These are phyloP conservation scores for Withania somnifera DNA, from an alignment of 305 asterid species.

Conservation along the genomic window DNA sequence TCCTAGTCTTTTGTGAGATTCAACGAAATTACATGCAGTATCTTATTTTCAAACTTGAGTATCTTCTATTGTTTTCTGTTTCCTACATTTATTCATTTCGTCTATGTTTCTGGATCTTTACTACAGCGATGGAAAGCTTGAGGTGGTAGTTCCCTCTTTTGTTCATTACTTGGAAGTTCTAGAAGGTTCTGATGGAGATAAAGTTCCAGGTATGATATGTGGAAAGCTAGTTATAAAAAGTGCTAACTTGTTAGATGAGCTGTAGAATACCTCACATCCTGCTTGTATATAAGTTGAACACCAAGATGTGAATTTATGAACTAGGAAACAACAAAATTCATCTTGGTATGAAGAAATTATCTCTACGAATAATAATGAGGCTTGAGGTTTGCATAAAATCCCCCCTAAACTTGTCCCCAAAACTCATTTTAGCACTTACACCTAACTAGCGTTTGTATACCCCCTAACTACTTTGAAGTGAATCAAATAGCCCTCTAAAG, in stretches of 20 bases:
- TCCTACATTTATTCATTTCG: neutral
- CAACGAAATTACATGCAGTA: neutral
- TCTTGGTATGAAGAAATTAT: neutral
- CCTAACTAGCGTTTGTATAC: too few species aligned
- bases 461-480: too few species aligned
- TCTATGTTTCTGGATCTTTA: neutral
- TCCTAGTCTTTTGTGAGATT: neutral
- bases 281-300: neutral
- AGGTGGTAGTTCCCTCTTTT: conserved; percentile 86
- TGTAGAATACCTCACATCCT: neutral
- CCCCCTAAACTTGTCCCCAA: too few species aligned
- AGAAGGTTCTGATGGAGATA: conserved; percentile 99
- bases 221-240: neutral
- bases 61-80: neutral
- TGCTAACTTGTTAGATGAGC: neutral
- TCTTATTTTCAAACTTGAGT: neutral
- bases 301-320: neutral
- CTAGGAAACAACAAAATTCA: neutral
- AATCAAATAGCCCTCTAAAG: too few species aligned
- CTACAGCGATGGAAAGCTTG: conserved; percentile 92
- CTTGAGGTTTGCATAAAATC: too few species aligned
- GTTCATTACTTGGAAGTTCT: conserved; percentile 97
- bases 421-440: too few species aligned
- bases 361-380: neutral
- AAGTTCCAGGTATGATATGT: conserved; percentile 67